Percentiles rank a stretch among this genome's conserved stretches.
phyloP scores from a whole-genome alignment of 805 yeast genomes.

The Myxozyma sirexii region DNA sequence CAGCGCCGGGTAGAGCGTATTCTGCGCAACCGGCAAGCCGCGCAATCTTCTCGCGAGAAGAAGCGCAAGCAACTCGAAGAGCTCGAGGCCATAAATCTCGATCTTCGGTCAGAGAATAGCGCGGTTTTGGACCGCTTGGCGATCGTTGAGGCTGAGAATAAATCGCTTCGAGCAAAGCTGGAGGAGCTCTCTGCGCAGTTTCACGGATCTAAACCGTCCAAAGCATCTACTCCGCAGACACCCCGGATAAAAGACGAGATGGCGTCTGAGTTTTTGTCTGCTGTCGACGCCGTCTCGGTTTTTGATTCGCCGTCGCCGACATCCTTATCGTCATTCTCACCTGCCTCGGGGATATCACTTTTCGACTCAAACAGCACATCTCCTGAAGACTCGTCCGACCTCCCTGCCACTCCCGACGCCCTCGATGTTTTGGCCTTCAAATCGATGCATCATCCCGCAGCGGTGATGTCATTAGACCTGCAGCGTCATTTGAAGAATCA shows the following conservation, averaged over 20 bases:
- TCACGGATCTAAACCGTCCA: neutral
- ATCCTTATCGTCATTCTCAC: neutral
- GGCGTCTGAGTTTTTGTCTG: constrained; percentile 2
- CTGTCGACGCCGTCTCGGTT: neutral
- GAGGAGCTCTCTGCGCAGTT: constrained; percentile 17
- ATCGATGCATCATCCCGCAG: constrained; percentile 36
- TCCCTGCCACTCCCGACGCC: constrained; percentile 27
- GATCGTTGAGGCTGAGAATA: constrained; percentile 27
- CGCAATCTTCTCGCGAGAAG: constrained; percentile 96
- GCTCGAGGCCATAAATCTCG: constrained; percentile 52
- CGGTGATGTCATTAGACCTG: constrained; percentile 33
- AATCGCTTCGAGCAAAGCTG: constrained; percentile 14
- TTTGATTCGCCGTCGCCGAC: neutral
- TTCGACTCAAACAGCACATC: constrained; percentile 3
- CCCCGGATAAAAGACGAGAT: neutral
- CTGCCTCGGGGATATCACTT: constrained; percentile 5
- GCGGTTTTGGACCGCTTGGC: constrained; percentile 14
- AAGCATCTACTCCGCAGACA: neutral
- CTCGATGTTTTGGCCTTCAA: constrained; percentile 24
- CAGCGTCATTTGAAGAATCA: constrained; percentile 31
- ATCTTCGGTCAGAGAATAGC: constrained; percentile 23
- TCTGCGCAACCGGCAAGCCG: constrained; percentile 91
- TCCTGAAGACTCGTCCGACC: constrained; percentile 11
- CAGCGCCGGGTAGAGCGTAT: constrained; percentile 93
- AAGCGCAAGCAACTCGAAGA: constrained; percentile 89